Conservation (phyloP, 2,329 filamentous ascomycete species). For the Zymoseptoria pseudotritici region DNA sequence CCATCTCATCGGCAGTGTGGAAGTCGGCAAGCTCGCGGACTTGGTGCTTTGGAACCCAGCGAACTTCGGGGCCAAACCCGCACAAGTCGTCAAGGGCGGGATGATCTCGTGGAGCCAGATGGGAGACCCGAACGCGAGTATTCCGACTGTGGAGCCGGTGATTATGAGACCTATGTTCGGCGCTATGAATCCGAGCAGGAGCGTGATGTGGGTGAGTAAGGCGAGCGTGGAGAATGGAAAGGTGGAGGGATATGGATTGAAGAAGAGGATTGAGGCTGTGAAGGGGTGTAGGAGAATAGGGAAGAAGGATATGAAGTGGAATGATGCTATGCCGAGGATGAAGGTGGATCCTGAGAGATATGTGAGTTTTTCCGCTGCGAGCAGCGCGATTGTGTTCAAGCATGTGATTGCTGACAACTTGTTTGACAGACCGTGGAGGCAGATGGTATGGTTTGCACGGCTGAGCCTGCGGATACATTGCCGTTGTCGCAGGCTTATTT, state of each 20-base stretch:
- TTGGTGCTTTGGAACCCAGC: slow-evolving; percentile 78
- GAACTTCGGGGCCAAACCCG: slow-evolving; percentile 82
- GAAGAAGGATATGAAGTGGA: slow-evolving; percentile 88
- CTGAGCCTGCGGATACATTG: slow-evolving; percentile 62
- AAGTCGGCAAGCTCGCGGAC: slow-evolving; percentile 85
- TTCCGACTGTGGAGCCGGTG: slow-evolving; percentile 80
- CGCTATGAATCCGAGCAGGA: slow-evolving; percentile 52
- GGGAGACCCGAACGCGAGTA: slow-evolving; percentile 54
- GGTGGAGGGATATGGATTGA: slow-evolving; percentile 64
- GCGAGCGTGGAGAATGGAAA: slow-evolving; percentile 60
- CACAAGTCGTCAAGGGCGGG: slow-evolving; percentile 75
- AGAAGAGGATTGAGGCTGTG: slow-evolving; percentile 74
- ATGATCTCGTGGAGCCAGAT: slow-evolving; percentile 78
- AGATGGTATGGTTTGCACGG: slow-evolving; percentile 65
- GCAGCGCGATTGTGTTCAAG: neutral
- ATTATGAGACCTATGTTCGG: slow-evolving; percentile 83
- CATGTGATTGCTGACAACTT: slow-evolving; percentile 12
- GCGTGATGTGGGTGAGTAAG: slow-evolving; percentile 76
- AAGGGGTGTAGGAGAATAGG: slow-evolving; percentile 64
- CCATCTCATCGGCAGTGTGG: slow-evolving; percentile 78
- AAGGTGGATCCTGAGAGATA: slow-evolving; percentile 88
- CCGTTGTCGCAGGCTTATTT: slow-evolving; percentile 73
- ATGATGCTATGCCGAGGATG: slow-evolving; percentile 78
- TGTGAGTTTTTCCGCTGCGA: slow-evolving; percentile 33
- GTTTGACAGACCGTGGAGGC: slow-evolving; percentile 60